Evolutionary conservation across 176 grass and related monocot species (phyloP), one percentile per base, ranked within the genome.

Genomic region (Microstegium vimineum): DNA sequence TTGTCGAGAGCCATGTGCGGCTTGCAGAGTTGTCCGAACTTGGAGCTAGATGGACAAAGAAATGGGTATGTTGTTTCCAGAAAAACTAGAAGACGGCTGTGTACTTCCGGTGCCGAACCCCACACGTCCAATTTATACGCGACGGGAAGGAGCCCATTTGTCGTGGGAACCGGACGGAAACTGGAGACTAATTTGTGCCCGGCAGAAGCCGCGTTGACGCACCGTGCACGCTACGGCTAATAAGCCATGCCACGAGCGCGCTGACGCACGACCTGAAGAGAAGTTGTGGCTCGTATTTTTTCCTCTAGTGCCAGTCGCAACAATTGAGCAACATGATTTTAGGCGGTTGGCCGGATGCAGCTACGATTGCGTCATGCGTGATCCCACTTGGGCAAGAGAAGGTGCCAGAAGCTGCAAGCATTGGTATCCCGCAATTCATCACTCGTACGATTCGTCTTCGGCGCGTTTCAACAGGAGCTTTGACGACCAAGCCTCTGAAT

Each of bases 1-100:
- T 92, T 92, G 8, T 80, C 51, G 28, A 92, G 87, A 75, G 87
- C 90, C 90, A 89, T 81, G 16, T 5, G 36, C 36, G 43, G 43
- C 51, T 60, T 69, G 80, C 8, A 62, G 8, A 20, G 28, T 32
- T 27, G 20, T 22, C 1, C 5, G 0, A 13, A 64, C 27, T 18
- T 30, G 36, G 51, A 25, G 49, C 22, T 25, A 15, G 22, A 82
- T 6, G 0, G 14, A 5, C 2, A 66, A 46, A 4, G 43, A 14
- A 37, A 28, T 9, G 37, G 6, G 3, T 36, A 5, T 26, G 35
- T 2, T 28, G 18, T 26, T 41, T 52, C 16, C 28, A 33, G 1
- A 45, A 49, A 18, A n/a, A 23, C 27, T 22, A 6, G 17, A 27
- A 3, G 74, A 57, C 18, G 2, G 59, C 13, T 4, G 46, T 35